Evolutionary conservation across 306 rosid genomes (phyloP).

Genomic region (Lathyrus sativus): DNA sequence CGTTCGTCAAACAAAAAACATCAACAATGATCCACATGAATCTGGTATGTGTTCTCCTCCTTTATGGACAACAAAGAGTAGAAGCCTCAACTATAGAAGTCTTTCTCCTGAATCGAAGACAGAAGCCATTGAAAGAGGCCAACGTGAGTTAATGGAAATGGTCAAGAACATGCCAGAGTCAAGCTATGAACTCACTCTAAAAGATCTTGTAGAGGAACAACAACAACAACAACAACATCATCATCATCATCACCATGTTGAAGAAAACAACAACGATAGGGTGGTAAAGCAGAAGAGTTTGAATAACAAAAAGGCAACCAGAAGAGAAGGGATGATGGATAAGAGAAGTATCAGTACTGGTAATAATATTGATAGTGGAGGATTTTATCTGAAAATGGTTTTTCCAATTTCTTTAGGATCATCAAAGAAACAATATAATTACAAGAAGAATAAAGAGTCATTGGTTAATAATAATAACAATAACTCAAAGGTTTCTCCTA

Average conservation of each 20-base stretch:
- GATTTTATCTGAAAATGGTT: constrained; percentile 73
- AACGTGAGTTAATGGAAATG: constrained; percentile 88
- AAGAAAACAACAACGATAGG: background rate
- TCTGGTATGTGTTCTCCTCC: constrained; percentile 69
- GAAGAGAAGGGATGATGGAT: constrained; percentile 35
- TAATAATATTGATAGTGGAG: constrained; percentile 57
- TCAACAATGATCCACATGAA: constrained; percentile 27
- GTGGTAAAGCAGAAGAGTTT: constrained; percentile 18
- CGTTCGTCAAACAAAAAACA: background rate
- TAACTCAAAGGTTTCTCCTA: constrained; percentile 55
- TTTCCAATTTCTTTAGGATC: constrained; percentile 60
- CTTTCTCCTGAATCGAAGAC: constrained; percentile 65
- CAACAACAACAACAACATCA: background rate
- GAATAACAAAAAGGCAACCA: constrained; percentile 26
- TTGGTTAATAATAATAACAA: constrained; percentile 34
- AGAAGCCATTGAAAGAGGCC: constrained; percentile 82
- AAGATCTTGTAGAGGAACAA: constrained; percentile 62
- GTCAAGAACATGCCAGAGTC: constrained; percentile 83
- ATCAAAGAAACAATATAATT: constrained; percentile 36
- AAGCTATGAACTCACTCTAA: constrained; percentile 76
- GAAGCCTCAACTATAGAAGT: constrained; percentile 44
- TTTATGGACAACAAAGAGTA: constrained; percentile 54
- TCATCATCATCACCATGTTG: background rate
- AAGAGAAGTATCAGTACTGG: constrained; percentile 12
- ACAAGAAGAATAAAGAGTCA: constrained; percentile 45